A percentile compares a stretch with the other conserved stretches of the same genome.
phyloP scores from a whole-genome alignment of 768 basidiomycete species.

The Lactarius vividus region DNA sequence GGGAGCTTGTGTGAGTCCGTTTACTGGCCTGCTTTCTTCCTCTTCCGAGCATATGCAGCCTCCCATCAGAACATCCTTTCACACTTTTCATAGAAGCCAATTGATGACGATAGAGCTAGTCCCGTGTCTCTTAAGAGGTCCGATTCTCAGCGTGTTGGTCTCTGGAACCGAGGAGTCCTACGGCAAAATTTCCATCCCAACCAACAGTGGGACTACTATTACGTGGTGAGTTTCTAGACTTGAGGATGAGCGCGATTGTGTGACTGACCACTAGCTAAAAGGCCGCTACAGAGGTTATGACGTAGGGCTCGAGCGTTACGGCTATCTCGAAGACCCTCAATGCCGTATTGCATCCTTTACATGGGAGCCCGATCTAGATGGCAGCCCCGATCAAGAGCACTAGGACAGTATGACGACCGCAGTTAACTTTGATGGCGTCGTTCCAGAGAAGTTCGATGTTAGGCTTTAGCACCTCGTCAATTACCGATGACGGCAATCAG shows the following conservation, averaged over 20 bases:
- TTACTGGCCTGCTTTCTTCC: too few relatives aligned
- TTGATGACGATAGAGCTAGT: constrained; percentile 39
- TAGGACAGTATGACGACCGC: constrained; percentile 80
- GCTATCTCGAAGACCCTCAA: constrained; percentile 90
- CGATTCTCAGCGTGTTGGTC: constrained; percentile 91
- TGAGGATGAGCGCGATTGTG: constrained; percentile 1
- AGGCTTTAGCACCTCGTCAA: constrained; percentile 91
- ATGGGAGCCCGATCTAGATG: constrained; percentile 55
- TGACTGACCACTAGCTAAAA: constrained; percentile 31
- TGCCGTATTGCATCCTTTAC: constrained; percentile 93
- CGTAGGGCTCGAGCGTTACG: constrained; percentile 95
- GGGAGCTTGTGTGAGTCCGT: too few relatives aligned
- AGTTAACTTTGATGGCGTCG: constrained; percentile 95
- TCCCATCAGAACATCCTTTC: neutral
- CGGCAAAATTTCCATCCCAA: constrained; percentile 93
- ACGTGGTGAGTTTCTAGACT: constrained; percentile 49
- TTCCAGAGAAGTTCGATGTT: constrained; percentile 99
- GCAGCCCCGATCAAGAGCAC: constrained; percentile 13
- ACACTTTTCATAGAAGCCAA: neutral
- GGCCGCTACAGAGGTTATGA: constrained; percentile 86
- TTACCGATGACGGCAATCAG: constrained; percentile 93
- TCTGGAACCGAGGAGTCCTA: constrained; percentile 96
- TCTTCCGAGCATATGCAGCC: too few relatives aligned
- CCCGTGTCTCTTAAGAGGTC: constrained; percentile 94
- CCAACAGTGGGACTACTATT: constrained; percentile 98